Conservation (phyloP, 2,329 filamentous ascomycete genomes). For the Cylindrodendrum hubeiense region DNA sequence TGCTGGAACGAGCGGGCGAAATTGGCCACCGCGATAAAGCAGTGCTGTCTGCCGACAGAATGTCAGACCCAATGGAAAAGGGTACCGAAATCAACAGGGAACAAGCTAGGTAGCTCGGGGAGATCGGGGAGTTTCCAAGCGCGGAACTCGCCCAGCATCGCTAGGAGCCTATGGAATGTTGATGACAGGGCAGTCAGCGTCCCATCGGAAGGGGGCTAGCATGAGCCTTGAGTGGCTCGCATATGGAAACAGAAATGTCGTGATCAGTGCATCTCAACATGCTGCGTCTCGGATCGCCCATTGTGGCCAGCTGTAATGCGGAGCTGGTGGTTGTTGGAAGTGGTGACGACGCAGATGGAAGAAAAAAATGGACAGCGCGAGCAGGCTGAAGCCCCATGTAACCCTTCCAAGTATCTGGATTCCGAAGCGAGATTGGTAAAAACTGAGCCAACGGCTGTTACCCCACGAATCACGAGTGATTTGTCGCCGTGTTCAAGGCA, state of each 20-base stretch:
- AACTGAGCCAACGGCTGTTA: constrained; percentile 6
- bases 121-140: constrained; percentile 15
- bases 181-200: constrained; percentile 9
- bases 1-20: not conserved
- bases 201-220: not conserved
- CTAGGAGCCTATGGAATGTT: not conserved
- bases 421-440: constrained; percentile 5
- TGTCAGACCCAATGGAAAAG: not conserved
- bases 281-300: no score
- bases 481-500: constrained; percentile 29
- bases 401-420: constrained; percentile 13
- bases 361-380: not conserved
- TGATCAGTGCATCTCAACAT: constrained; percentile 8
- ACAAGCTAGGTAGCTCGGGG: constrained; percentile 11
- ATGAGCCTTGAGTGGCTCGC: not conserved
- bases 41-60: not conserved
- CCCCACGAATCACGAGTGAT: constrained; percentile 34
- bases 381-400: not conserved
- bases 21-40: not conserved
- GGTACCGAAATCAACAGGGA: not conserved
- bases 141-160: not conserved
- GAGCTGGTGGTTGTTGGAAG: not conserved
- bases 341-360: not conserved
- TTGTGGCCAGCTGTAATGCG: not conserved
- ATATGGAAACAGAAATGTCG: not conserved